Base-by-base conservation (phyloP, 139 green algal genomes). In the Asterochloris sp. region DNA sequence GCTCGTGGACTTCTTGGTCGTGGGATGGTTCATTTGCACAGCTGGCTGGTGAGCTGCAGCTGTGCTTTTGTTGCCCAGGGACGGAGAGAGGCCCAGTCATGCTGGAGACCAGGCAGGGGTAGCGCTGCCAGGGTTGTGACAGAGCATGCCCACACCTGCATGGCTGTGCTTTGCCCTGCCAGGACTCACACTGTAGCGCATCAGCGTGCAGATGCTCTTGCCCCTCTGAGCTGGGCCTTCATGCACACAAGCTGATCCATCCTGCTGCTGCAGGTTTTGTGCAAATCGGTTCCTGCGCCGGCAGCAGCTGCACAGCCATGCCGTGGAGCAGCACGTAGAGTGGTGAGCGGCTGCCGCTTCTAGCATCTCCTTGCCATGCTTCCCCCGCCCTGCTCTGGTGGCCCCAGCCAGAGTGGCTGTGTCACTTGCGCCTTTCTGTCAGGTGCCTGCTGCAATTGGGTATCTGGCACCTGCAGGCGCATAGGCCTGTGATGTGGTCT, bases 311-410 rank as follows among this genome's bases (percentile, higher is more conserved):
- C 92, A 93, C 68, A 85, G 86, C 78, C 94, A 98, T 76, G 89
- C 93, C 47, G 89, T 95, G 62, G 95, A 98, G 89, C 94, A 98
- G 88, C 89, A 91, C 71, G 92, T 98, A 24, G 95, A 98, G 81
- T 98, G 94, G 94, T 95, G 81, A 81, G 90, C n/a, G n/a, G n/a
- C 54, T 12, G 14, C 13, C 67, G 24, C 38, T 12, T 47, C n/a
- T 76, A 10, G 23, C 66, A 71, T 10, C 21, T 71, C 38, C 38
- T 6, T 54, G 38, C 69, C n/a, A 9, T 76, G 16, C n/a, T 29
- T 76, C 9, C 26, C 1, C 23, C 2, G 24, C 26, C 69, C 69
- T 76, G 69, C 69, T 29, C 15, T 26, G 17, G 66, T 24, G 73
- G 38, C 38, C 38, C 38, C 38, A 54, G 38, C 38, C 38, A 54